Evolutionary conservation across 805 yeast genomes (phyloP), one percentile per base, ranked within the genome.

Genomic region (Ogataea pini): DNA sequence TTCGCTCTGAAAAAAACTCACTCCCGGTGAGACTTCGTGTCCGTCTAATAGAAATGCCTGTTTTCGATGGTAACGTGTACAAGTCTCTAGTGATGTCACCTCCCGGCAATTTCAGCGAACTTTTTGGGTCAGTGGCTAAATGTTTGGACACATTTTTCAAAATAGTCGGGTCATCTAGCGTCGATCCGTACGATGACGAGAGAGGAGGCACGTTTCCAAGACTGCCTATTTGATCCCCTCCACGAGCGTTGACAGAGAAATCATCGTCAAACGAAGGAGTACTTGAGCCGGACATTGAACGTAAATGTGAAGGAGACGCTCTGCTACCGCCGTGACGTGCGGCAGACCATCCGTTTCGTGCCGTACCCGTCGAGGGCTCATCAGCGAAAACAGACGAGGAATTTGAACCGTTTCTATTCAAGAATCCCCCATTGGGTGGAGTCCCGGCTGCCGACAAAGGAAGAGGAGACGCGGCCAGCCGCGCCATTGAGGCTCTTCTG

Each of bases 41-140:
- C 24, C 68, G 52, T 43, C 59, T 56, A 14, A 60, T 16, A 5
- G 54, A 28, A 7, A 13, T 12, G 20, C 50, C 43, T n/a, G 38
- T 39, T 17, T 51, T 48, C 7, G 46, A 36, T 3, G 62, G 59
- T 5, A 62, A 18, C 14, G 64, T 70, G 55, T 73, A 76, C 45
- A 78, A 55, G 47, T 77, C 81, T 55, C 81, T 63, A 3, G 79
- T 76, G 36, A 78, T 75, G 55, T 78, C 82, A 12, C 78, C 82
- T 7, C 80, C 79, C 31, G 75, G 79, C 4, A 67, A 50, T 31
- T 67, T 67, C 27, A 77, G 56, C 2, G 75, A 64, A 13, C 56
- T 57, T 17, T 60, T 60, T 2, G 61, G 60, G 24, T 64, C 69
- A 1, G 63, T 56, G 1, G 72, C 69, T 19, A 75, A 56, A 59